Conservation (phyloP, 1,284 basidiomycete species). For the Thecaphora frezii region DNA sequence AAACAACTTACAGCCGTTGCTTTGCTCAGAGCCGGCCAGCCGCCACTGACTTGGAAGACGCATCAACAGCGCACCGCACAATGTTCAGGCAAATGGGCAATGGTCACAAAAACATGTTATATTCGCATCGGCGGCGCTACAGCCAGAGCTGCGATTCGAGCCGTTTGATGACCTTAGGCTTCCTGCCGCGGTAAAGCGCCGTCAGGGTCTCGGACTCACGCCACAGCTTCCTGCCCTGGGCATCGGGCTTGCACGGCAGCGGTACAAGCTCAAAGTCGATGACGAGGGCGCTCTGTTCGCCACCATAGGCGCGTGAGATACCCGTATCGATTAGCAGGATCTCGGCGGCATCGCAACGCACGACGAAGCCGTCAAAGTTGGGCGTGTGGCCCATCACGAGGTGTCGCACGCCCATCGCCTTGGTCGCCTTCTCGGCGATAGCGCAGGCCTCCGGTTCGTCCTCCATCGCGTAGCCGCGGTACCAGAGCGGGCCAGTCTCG, state of each 20-base stretch:
- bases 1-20: too few species aligned
- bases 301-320: conserved; percentile 52
- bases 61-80: too few species aligned
- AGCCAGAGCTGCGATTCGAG: conserved; percentile 8
- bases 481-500: conserved; percentile 54
- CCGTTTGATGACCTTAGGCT: conserved; percentile 18
- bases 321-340: conserved; percentile 56
- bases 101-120: too few species aligned
- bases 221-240: conserved; percentile 10
- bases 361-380: conserved; percentile 47
- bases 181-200: conserved; percentile 29
- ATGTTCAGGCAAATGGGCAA: too few species aligned
- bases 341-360: conserved; percentile 24
- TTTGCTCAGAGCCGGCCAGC: too few species aligned
- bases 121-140: conserved; percentile 5
- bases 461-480: conserved; percentile 51
- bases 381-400: conserved; percentile 56
- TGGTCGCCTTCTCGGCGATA: conserved; percentile 14
- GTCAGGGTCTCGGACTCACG: conserved; percentile 22
- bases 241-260: conserved; percentile 1
- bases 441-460: conserved; percentile 20
- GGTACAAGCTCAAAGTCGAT: conserved; percentile 37
- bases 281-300: conserved; percentile 48
- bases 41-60: too few species aligned
- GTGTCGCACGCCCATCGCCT: conserved; percentile 16